Base-by-base conservation (phyloP, 192 early-diverging fungal species). In the Paraglomus occultum region DNA sequence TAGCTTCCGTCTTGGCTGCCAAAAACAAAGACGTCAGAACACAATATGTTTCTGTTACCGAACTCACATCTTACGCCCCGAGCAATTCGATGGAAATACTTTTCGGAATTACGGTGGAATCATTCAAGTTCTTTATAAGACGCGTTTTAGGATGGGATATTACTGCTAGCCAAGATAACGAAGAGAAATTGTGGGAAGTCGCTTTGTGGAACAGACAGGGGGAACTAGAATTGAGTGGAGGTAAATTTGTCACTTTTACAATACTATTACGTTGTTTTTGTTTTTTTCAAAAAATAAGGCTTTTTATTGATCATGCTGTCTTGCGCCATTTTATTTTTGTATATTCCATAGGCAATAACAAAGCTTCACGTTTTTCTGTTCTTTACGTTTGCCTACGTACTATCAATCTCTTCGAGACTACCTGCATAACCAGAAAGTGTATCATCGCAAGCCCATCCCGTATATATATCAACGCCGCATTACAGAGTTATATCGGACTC, bases 171-270 rank as follows among this genome's bases (percentile, higher is more conserved):
- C n/a, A 15, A n/a, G 54, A 69, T 48, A 31, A 46, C 12, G 67
- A 69, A 15, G 49, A 54, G 14, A 67, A 43, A 44, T 10, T 23
- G 10, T 14, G 15, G 17, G 67, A 69, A 47, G 54, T 69, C 17
- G 44, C 14, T 4, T 23, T 69, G 39, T 58, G 54, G 54, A 46
- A 12, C 10, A 43, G 67, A 69, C 9, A 48, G 8, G 67, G 67
- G 1, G 67, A 69, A 49, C 53, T 59, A 45, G 67, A 69, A 69
- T 48, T 69, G 49, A 48, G 67, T 49, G 67, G 67, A 40, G 67
- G 67, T 59, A 48, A 51, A 31, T 51, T n/a, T n/a, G n/a, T n/a
- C n/a, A n/a, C n/a, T n/a, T n/a, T n/a, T n/a, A n/a, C n/a, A n/a
- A n/a, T n/a, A n/a, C n/a, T n/a, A 23, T 38, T 14, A 44, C 23